These are phyloP conservation scores for Wallacemonas sp. DNA, from an alignment of 208 protist genomes.

Conservation along the genomic window DNA sequence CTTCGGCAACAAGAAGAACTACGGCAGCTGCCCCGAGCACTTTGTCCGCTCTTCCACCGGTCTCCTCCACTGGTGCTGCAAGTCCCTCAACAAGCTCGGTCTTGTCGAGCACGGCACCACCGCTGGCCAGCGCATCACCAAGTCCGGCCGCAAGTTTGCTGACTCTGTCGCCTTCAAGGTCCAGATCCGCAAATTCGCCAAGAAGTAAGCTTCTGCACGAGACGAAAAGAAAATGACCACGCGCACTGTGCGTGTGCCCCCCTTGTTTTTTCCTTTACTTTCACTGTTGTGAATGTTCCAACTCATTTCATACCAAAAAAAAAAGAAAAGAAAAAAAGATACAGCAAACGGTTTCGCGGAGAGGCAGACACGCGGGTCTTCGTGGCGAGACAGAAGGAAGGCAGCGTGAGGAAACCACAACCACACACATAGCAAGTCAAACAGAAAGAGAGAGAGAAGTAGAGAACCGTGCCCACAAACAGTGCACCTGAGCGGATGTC, in stretches of 20 bases:
- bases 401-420: no score
- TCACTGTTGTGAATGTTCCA: no score
- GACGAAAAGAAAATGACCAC: conserved; percentile 13
- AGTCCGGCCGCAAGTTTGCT: conserved; percentile 93
- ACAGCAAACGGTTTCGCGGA: no score
- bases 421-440: no score
- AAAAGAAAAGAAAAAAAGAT: no score
- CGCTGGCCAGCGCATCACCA: conserved; percentile 93
- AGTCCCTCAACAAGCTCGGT: conserved; percentile 93
- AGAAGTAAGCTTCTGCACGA: conserved; percentile 38
- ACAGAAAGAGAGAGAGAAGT: no score
- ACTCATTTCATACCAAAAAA: not conserved
- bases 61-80: conserved; percentile 94
- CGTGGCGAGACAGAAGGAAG: no score
- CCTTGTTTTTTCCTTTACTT: not conserved
- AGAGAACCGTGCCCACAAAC: no score
- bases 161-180: conserved; percentile 96
- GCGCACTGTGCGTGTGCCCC: not conserved
- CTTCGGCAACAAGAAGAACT: conserved; percentile 93
- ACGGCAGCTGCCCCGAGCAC: conserved; percentile 89
- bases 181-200: conserved; percentile 62
- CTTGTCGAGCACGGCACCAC: conserved; percentile 85
- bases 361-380: no score
- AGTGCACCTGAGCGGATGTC: no score
- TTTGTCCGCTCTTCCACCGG: conserved; percentile 77